phyloP scores from a whole-genome alignment of 2,329 filamentous ascomycete species.

The Talaromyces funiculosus region DNA sequence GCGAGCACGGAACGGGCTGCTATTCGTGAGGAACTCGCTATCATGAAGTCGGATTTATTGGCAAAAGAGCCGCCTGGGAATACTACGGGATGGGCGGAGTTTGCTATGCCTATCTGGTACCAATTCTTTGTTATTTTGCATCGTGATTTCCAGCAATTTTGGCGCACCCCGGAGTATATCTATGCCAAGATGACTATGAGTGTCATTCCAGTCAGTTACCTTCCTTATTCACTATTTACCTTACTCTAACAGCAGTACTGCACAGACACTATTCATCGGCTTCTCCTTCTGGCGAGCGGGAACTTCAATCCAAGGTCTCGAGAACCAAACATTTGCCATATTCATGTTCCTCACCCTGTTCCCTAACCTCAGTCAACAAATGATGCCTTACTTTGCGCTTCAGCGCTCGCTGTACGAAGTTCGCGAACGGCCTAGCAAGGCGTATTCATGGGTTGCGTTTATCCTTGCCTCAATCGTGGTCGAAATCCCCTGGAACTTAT shows the following conservation, averaged over 20 bases:
- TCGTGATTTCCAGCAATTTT: slow-evolving; percentile 87
- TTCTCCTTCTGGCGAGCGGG: slow-evolving; percentile 73
- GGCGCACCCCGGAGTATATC: slow-evolving; percentile 84
- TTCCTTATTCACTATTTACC: neutral
- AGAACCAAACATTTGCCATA: slow-evolving; percentile 87
- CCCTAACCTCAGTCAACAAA: slow-evolving; percentile 51
- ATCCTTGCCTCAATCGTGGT: slow-evolving; percentile 65
- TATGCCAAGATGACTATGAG: slow-evolving; percentile 73
- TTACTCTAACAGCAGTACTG: slow-evolving; percentile 15
- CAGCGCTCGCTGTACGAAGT: slow-evolving; percentile 56
- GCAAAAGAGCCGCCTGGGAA: slow-evolving; percentile 49
- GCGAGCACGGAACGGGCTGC: slow-evolving; percentile 51
- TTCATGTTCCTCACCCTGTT: slow-evolving; percentile 84
- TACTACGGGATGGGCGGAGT: slow-evolving; percentile 61
- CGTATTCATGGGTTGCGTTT: slow-evolving; percentile 70
- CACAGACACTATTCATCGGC: slow-evolving; percentile 67
- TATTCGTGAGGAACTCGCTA: slow-evolving; percentile 54
- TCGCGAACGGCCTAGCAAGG: slow-evolving; percentile 59
- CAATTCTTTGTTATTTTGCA: slow-evolving; percentile 64
- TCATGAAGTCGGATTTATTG: slow-evolving; percentile 41
- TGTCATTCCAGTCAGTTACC: slow-evolving; percentile 13
- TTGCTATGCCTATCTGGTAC: slow-evolving; percentile 65
- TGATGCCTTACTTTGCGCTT: slow-evolving; percentile 55
- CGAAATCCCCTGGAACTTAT: slow-evolving; percentile 61
- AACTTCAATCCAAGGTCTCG: slow-evolving; percentile 71